Conservation (phyloP, 768 basidiomycete species). For the Agrocybe pediades region DNA sequence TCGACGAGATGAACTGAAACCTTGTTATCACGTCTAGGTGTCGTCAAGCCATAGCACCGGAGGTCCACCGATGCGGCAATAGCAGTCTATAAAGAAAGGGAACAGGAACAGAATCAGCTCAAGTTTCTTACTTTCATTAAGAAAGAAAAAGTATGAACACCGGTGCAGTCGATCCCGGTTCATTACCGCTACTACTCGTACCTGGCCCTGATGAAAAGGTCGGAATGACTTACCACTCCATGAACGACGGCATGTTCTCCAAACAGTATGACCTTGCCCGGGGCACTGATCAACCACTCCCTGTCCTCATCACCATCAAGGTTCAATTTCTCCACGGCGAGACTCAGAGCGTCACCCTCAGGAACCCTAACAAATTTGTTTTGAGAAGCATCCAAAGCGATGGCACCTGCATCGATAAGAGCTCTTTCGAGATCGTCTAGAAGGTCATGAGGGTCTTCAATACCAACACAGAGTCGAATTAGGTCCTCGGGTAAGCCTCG, state of each 20-base stretch:
- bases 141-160: slow-evolving; percentile 15
- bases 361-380: slow-evolving; percentile 48
- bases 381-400: slow-evolving; percentile 57
- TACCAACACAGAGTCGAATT: slow-evolving; percentile 96
- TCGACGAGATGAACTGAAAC: slow-evolving; percentile 80
- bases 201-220: slow-evolving; percentile 21
- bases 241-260: slow-evolving; percentile 99
- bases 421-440: slow-evolving; percentile 95
- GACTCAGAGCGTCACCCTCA: slow-evolving; percentile 43
- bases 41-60: slow-evolving; percentile 87
- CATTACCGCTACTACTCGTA: slow-evolving; percentile 15
- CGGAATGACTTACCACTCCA: slow-evolving; percentile 73
- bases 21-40: slow-evolving; percentile 72
- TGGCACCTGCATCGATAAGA: slow-evolving; percentile 88
- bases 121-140: slow-evolving; percentile 7
- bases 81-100: slow-evolving; percentile 63
- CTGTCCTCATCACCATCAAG: slow-evolving; percentile 28
- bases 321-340: slow-evolving; percentile 72
- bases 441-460: slow-evolving; percentile 92
- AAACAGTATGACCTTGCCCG: slow-evolving; percentile 97
- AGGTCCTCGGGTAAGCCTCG: slow-evolving; percentile 98
- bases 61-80: slow-evolving; percentile 95
- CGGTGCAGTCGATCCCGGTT: slow-evolving; percentile 27
- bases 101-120: slow-evolving; percentile 7
- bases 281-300: slow-evolving; percentile 91